These are phyloP conservation scores for Penicillium bovifimosum DNA, from an alignment of 495 filamentous ascomycete species.

Conservation along the genomic window DNA sequence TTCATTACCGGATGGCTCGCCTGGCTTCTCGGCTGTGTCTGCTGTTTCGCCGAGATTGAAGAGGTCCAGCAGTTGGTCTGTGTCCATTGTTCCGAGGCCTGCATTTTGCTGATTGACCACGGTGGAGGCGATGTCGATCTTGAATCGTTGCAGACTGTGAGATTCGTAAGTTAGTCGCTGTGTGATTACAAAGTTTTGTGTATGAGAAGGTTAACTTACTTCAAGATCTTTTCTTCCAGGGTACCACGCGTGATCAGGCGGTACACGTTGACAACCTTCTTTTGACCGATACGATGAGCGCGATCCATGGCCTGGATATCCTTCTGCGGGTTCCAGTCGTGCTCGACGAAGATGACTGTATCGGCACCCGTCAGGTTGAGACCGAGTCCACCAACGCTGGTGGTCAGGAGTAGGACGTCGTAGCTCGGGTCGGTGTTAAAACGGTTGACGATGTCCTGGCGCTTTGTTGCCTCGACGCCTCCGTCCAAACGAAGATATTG, in stretches of 20 bases:
- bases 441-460: constrained; percentile 95
- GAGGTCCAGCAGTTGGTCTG: constrained; percentile 93
- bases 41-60: constrained; percentile 87
- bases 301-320: constrained; percentile 99
- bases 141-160: constrained; percentile 90
- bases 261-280: constrained; percentile 99
- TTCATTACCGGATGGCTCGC: constrained; percentile 53
- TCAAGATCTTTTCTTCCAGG: constrained; percentile 96
- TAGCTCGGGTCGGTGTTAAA: constrained; percentile 98
- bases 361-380: constrained; percentile 95
- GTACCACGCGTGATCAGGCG: constrained; percentile 92
- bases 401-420: constrained; percentile 87
- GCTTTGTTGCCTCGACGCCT: constrained; percentile 77
- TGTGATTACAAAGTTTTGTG: neutral
- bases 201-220: constrained; percentile 44
- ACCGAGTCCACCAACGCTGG: constrained; percentile 88
- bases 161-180: constrained; percentile 15
- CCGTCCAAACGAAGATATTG: constrained; percentile 90
- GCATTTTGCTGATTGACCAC: constrained; percentile 99
- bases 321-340: constrained; percentile 99
- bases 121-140: constrained; percentile 96
- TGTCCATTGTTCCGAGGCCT: constrained; percentile 92
- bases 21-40: constrained; percentile 59
- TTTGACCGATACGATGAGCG: constrained; percentile 95
- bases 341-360: constrained; percentile 98